These are phyloP conservation scores for Tolypocladium cylindrosporum DNA, from an alignment of 2,329 filamentous ascomycete species.

Conservation along the genomic window DNA sequence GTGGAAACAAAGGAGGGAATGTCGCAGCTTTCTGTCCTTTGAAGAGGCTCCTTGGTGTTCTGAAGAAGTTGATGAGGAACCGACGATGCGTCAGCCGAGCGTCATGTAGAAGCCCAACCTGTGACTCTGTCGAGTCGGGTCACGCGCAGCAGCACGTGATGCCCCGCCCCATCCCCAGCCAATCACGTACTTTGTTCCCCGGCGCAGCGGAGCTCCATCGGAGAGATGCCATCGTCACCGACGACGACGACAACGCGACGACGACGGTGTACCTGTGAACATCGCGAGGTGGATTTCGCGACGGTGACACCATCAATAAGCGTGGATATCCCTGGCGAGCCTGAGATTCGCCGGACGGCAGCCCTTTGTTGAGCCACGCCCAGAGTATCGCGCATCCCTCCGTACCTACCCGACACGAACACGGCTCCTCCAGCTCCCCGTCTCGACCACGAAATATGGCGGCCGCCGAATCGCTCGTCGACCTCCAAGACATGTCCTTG, in stretches of 20 bases:
- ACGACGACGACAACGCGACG: background rate
- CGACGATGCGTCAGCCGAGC: background rate
- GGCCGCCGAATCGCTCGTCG: constrained; percentile 35
- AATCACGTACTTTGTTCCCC: background rate
- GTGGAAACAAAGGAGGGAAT: background rate
- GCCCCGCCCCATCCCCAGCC: background rate
- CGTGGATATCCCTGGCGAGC: background rate
- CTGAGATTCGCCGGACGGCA: background rate
- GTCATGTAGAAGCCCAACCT: background rate
- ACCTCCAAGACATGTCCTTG: constrained; percentile 36
- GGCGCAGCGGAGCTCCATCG: background rate
- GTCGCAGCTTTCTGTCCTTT: background rate
- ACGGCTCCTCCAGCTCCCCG: background rate
- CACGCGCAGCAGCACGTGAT: background rate
- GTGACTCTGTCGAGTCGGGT: background rate
- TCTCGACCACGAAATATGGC: constrained; percentile 13
- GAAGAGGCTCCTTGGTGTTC: background rate
- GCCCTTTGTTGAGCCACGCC: background rate
- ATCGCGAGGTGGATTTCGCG: background rate
- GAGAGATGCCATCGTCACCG: background rate
- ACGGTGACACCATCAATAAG: background rate
- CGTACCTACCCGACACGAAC: background rate
- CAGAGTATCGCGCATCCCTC: background rate
- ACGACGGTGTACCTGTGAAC: background rate
- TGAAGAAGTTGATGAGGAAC: background rate